Percentiles rank a stretch among this genome's conserved stretches.
Conservation (phyloP, 768 basidiomycete species). For the Lactarius indigo region DNA sequence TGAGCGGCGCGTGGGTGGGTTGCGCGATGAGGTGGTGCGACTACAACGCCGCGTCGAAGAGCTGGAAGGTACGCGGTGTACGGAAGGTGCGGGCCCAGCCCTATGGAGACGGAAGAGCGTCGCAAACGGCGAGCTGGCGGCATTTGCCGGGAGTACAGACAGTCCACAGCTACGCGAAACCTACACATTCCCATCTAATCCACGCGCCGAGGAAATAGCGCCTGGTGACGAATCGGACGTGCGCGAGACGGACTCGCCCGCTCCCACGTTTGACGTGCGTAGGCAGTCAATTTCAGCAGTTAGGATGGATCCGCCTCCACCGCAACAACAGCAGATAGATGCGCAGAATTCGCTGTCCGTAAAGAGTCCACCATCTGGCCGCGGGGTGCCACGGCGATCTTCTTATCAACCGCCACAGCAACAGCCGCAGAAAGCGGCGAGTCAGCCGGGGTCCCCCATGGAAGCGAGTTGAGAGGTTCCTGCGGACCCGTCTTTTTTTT, state of each 20-base stretch:
- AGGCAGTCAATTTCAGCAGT: conserved; percentile 48
- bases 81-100: conserved; percentile 1
- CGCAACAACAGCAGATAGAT: conserved; percentile 18
- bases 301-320: conserved; percentile 43
- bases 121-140: conserved; percentile 21
- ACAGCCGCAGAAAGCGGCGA: not conserved
- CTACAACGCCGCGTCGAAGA: conserved; percentile 65
- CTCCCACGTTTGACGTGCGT: conserved; percentile 45
- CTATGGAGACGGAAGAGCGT: conserved; percentile 28
- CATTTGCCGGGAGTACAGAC: conserved; percentile 3
- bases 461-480: conserved; percentile 11
- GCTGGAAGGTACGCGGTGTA: conserved; percentile 49
- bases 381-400: not conserved
- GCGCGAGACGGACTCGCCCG: conserved; percentile 43
- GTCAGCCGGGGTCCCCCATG: conserved; percentile 17
- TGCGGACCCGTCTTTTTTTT: not conserved
- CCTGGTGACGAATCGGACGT: conserved; percentile 7
- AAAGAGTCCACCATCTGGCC: conserved; percentile 14
- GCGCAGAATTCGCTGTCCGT: conserved; percentile 1
- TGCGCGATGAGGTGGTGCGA: conserved; percentile 59
- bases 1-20: conserved; percentile 54
- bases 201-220: conserved; percentile 10
- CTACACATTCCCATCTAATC: conserved; percentile 24
- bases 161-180: conserved; percentile 16
- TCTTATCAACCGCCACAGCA: conserved; percentile 13